These are phyloP conservation scores for Colletotrichum higginsianum DNA, from an alignment of 2,329 filamentous ascomycete species.

Conservation along the genomic window DNA sequence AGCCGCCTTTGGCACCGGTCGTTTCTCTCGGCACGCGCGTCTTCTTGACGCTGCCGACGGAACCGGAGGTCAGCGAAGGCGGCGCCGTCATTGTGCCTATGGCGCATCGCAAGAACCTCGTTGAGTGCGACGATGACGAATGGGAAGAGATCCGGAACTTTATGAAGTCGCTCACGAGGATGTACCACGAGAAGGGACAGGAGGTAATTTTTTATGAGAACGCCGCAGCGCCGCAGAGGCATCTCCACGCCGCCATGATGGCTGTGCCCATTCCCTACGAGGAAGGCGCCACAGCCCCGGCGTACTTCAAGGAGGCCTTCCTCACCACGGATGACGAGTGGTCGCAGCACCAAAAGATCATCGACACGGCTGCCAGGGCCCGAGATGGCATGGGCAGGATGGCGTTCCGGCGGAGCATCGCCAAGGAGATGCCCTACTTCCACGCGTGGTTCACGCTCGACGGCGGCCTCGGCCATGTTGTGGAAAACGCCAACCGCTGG, in stretches of 20 bases:
- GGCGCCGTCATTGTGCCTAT: constrained; percentile 92
- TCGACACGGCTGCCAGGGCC: constrained; percentile 82
- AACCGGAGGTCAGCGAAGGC: constrained; percentile 87
- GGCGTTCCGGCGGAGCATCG: constrained; percentile 86
- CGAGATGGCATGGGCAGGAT: constrained; percentile 80
- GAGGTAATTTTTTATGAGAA: constrained; percentile 99
- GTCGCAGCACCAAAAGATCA: constrained; percentile 94
- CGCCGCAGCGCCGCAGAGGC: constrained; percentile 83
- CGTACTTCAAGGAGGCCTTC: constrained; percentile 96
- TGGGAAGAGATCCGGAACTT: constrained; percentile 99
- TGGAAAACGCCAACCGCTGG: constrained; percentile 90
- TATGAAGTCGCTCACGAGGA: constrained; percentile 94
- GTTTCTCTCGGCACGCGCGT: constrained; percentile 88
- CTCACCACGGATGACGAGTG: constrained; percentile 91
- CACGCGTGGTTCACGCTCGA: constrained; percentile 97
- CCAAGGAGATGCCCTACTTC: constrained; percentile 98
- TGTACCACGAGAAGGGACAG: constrained; percentile 94
- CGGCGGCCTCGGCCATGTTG: constrained; percentile 91
- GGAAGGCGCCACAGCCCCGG: constrained; percentile 91
- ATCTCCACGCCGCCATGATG: constrained; percentile 87
- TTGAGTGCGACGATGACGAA: constrained; percentile 99
- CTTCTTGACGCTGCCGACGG: constrained; percentile 89
- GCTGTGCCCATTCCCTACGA: constrained; percentile 91
- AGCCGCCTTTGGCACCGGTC: constrained; percentile 85
- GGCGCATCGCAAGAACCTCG: constrained; percentile 87